Conservation (phyloP, 1,139 yeast species). For the Saccharomyces hybrid region DNA sequence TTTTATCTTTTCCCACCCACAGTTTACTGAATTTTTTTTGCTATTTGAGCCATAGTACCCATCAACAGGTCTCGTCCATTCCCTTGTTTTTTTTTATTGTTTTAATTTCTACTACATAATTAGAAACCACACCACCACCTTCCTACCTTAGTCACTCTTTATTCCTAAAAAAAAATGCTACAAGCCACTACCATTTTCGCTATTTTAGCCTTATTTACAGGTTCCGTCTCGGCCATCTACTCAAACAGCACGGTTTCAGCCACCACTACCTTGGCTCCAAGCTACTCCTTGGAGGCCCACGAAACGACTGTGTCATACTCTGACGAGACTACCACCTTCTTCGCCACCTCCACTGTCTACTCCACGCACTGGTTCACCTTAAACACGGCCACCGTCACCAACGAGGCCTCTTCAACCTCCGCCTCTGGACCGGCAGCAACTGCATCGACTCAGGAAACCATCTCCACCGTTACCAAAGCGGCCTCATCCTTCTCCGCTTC, state of each 20-base stretch:
- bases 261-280: slow-evolving; percentile 2
- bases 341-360: slow-evolving; percentile 3
- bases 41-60: slow-evolving; percentile 5
- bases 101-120: background rate
- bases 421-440: background rate
- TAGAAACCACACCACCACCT: background rate
- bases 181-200: slow-evolving; percentile 1
- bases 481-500: too few relatives aligned
- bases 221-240: slow-evolving; percentile 1
- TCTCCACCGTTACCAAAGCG: background rate
- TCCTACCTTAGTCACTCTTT: background rate
- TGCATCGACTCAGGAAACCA: background rate
- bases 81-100: slow-evolving; percentile 3
- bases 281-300: slow-evolving; percentile 1
- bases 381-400: background rate
- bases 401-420: background rate
- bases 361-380: background rate
- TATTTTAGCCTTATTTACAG: background rate
- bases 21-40: background rate
- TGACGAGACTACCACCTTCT: slow-evolving; percentile 4
- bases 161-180: background rate
- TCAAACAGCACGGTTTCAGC: background rate
- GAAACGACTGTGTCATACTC: slow-evolving; percentile 1
- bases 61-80: slow-evolving; percentile 6
- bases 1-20: background rate